Percentiles rank a stretch among this genome's conserved stretches.
Conservation (phyloP, 768 basidiomycete genomes). For the Kwoniella shandongensis region DNA sequence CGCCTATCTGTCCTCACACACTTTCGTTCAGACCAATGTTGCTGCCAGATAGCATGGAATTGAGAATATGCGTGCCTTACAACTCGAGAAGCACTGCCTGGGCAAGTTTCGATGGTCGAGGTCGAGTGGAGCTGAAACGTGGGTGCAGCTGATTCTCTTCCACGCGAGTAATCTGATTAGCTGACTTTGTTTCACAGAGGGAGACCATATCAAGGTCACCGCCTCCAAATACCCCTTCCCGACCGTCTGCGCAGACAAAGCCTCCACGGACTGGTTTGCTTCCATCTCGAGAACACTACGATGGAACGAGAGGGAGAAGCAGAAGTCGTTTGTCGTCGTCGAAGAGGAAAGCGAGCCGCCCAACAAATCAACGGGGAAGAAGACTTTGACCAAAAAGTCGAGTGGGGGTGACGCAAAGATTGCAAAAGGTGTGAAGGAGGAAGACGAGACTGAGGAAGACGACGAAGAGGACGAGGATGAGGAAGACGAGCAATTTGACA, state of each 20-base stretch:
- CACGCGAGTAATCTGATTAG: neutral
- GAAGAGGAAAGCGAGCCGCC: conserved; percentile 72
- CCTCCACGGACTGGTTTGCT: conserved; percentile 98
- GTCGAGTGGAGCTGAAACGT: conserved; percentile 94
- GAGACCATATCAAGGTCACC: conserved; percentile 97
- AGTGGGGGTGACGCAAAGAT: neutral
- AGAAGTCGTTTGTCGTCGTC: conserved; percentile 97
- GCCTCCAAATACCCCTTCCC: conserved; percentile 98
- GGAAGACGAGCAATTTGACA: conserved; percentile 82
- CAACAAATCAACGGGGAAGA: conserved; percentile 64
- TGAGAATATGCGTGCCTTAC: conserved; percentile 97
- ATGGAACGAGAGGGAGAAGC: conserved; percentile 98
- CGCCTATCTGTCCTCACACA: conserved; percentile 97
- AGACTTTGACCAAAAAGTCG: conserved; percentile 47
- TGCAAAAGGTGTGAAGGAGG: neutral
- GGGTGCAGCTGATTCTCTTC: conserved; percentile 50
- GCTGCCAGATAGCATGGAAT: conserved; percentile 95
- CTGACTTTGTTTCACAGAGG: conserved; percentile 63
- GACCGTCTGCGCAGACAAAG: conserved; percentile 95
- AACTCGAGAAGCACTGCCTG: conserved; percentile 97
- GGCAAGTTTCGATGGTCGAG: conserved; percentile 97
- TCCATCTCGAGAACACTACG: conserved; percentile 93
- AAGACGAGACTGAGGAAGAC: conserved; percentile 32
- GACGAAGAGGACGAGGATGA: conserved; percentile 60
- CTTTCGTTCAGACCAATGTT: conserved; percentile 99